Conservation (phyloP, 2,329 filamentous ascomycete species). For the Penicillium aurantiogriseum region DNA sequence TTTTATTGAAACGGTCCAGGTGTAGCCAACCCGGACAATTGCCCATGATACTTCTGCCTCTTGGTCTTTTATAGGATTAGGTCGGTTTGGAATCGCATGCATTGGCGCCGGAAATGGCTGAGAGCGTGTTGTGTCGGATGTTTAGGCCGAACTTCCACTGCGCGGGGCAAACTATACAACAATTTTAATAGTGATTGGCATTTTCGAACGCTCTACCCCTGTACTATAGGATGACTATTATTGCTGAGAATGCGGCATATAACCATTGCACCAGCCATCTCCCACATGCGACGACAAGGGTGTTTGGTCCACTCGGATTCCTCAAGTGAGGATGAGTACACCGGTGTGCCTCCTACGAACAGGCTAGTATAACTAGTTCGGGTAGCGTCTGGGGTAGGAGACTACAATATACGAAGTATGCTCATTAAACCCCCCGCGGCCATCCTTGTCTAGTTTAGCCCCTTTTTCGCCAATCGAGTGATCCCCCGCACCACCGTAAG, state of each 20-base stretch:
- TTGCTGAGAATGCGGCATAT: not conserved
- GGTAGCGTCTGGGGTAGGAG: not conserved
- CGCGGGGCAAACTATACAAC: not conserved
- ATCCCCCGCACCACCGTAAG: not conserved
- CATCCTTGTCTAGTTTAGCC: constrained; percentile 1
- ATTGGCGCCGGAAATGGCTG: constrained; percentile 8
- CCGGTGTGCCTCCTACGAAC: not conserved
- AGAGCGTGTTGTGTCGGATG: constrained; percentile 9
- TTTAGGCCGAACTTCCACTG: constrained; percentile 12
- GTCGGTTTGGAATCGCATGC: not conserved
- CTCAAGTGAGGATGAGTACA: not conserved
- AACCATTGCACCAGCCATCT: not conserved
- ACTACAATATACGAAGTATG: not conserved
- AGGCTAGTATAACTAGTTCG: not conserved
- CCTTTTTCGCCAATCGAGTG: not conserved
- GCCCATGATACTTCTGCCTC: not conserved
- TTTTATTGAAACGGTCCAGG: not conserved
- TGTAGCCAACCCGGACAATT: not conserved
- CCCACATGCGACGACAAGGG: not conserved
- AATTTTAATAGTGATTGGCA: not conserved
- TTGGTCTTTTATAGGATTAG: not conserved
- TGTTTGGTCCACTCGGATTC: not conserved
- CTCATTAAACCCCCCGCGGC: not conserved
- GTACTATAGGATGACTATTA: not conserved
- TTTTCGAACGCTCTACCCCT: not conserved